Conservation (phyloP, 108 stramenopile species). For the Cyclostephanos invisitatus region DNA sequence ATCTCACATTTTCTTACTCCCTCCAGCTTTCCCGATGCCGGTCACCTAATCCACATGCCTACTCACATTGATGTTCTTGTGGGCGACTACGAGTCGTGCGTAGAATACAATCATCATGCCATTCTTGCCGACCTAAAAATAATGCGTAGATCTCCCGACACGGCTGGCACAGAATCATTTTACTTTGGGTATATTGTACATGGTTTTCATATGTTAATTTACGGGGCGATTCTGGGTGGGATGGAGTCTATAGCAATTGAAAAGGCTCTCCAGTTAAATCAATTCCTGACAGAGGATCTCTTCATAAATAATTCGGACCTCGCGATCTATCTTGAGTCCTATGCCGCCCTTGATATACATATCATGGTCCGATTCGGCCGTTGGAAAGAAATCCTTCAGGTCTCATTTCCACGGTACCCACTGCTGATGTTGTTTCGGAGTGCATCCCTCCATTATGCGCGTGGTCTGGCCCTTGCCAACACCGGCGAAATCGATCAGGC, state of each 20-base stretch:
- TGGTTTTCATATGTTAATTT: slow-evolving; percentile 85
- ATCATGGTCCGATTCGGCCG: slow-evolving; percentile 86
- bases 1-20: neutral
- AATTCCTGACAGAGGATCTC: slow-evolving; percentile 61
- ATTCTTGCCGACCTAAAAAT: slow-evolving; percentile 72
- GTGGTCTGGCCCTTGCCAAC: slow-evolving; percentile 70
- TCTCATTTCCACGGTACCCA: slow-evolving; percentile 64
- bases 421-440: slow-evolving; percentile 77
- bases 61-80: slow-evolving; percentile 90
- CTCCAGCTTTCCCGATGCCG: slow-evolving; percentile 72
- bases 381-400: slow-evolving; percentile 70
- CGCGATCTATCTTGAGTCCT: slow-evolving; percentile 77
- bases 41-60: slow-evolving; percentile 82
- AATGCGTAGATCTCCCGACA: slow-evolving; percentile 64
- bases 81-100: slow-evolving; percentile 83
- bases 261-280: slow-evolving; percentile 56
- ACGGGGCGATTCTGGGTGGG: slow-evolving; percentile 81
- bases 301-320: slow-evolving; percentile 74
- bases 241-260: slow-evolving; percentile 78
- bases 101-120: slow-evolving; percentile 68
- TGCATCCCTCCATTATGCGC: slow-evolving; percentile 63
- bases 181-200: slow-evolving; percentile 90
- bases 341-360: slow-evolving; percentile 81
- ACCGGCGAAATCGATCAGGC: slow-evolving; percentile 57
- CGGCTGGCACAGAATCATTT: slow-evolving; percentile 73